Conservation (phyloP, 257 asterid species). For the Salvia rosmarinus region DNA sequence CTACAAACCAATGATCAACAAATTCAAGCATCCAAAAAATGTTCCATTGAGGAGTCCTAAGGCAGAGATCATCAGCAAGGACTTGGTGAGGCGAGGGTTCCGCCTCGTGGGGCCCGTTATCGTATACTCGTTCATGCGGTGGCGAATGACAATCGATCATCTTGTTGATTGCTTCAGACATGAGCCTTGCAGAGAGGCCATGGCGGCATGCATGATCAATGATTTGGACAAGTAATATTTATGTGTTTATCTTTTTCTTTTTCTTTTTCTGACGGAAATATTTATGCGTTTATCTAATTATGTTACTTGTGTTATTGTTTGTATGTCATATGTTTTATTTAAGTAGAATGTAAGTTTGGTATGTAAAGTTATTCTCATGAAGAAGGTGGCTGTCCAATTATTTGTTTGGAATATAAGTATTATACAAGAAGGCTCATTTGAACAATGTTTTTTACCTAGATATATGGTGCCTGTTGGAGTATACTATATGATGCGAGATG, state of each 20-base stretch:
- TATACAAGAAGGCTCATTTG: not conserved
- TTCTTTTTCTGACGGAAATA: not conserved
- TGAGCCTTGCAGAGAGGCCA: slow-evolving; percentile 81
- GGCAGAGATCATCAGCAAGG: slow-evolving; percentile 89
- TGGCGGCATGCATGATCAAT: slow-evolving; percentile 75
- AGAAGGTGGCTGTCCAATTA: not conserved
- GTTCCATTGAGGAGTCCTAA: slow-evolving; percentile 86
- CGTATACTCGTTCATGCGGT: slow-evolving; percentile 93
- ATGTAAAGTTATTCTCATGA: not conserved
- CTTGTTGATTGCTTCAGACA: slow-evolving; percentile 83
- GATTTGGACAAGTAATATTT: not conserved
- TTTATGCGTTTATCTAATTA: not conserved
- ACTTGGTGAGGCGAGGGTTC: slow-evolving; percentile 75
- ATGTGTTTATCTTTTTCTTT: not conserved
- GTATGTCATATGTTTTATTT: slow-evolving; percentile 18
- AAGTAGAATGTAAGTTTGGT: slow-evolving; percentile 11
- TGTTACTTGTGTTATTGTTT: slow-evolving; percentile 12
- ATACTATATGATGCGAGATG: no score
- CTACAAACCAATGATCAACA: slow-evolving; percentile 77
- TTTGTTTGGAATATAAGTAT: not conserved
- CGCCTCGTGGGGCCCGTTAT: slow-evolving; percentile 91
- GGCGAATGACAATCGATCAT: slow-evolving; percentile 83
- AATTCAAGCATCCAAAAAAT: slow-evolving; percentile 66
- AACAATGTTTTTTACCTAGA: not conserved
- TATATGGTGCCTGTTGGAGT: no score